Evolutionary conservation across 352 stramenopile genomes (phyloP), one percentile per base, ranked within the genome.

Genomic region (Pseudoperonospora humuli): DNA sequence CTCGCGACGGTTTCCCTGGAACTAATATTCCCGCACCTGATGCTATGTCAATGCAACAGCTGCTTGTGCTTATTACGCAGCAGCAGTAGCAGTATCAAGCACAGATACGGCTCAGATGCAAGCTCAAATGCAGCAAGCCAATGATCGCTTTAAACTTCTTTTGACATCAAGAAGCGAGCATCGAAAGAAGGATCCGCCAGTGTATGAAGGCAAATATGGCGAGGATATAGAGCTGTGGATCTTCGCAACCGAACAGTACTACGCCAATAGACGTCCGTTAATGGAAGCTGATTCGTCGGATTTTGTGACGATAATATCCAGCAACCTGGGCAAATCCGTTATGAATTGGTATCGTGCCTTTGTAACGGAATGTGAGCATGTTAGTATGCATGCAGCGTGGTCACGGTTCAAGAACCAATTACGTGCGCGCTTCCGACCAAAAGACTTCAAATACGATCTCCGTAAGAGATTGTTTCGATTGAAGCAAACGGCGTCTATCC

Each of bases 291-390:
- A n/a, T n/a, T n/a, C n/a, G n/a, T n/a, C n/a, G n/a, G n/a, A n/a
- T n/a, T n/a, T n/a, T n/a, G n/a, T n/a, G n/a, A n/a, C n/a, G n/a
- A n/a, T n/a, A n/a, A n/a, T n/a, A n/a, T n/a, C n/a, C n/a, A n/a
- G n/a, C n/a, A n/a, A n/a, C n/a, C n/a, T n/a, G n/a, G n/a, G n/a
- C n/a, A n/a, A n/a, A n/a, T 32, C 27, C 8, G 27, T 11, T 4
- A 4, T 32, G 4, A 32, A 32, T 11, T 32, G 27, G 27, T 32
- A 11, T 13, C 27, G 27, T 32, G 7, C 27, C 11, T 32, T 32
- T 11, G 13, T 24, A 25, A 14, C 23, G 24, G 15, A 51, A 46
- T 32, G 36, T 46, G 35, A 54, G 39, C 35, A 44, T 49, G 27
- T 13, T 3, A 32, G 8, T 13, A 13, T 3, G 3, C 3, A 32